Conservation (phyloP, 805 yeast genomes). For the Kluyveromyces dobzhanskii region DNA sequence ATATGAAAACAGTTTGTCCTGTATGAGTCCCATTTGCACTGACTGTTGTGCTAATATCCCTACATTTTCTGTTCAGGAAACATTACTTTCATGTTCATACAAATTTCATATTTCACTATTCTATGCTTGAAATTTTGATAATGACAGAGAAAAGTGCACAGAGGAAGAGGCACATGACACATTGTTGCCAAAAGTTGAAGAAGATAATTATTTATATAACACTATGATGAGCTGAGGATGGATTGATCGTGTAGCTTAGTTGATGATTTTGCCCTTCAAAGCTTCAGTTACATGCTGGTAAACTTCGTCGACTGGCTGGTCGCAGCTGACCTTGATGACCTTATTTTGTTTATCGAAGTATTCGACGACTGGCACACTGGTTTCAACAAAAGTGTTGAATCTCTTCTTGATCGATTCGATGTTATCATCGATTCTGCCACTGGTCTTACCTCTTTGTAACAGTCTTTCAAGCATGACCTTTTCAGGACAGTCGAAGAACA, state of each 20-base stretch:
- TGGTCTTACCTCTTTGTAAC: conserved; percentile 85
- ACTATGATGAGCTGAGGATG: too few relatives aligned
- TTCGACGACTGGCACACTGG: conserved; percentile 91
- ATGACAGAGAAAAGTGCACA: too few relatives aligned
- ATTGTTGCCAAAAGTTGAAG: too few relatives aligned
- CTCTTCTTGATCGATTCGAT: conserved; percentile 85
- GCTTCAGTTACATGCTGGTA: conserved; percentile 61
- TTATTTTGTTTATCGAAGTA: conserved; percentile 63
- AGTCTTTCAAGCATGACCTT: conserved; percentile 75
- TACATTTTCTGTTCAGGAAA: too few relatives aligned
- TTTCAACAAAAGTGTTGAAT: conserved; percentile 75
- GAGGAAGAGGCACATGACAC: too few relatives aligned
- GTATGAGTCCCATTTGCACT: too few relatives aligned
- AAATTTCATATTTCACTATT: too few relatives aligned
- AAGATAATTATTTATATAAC: too few relatives aligned
- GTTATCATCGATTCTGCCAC: conserved; percentile 92
- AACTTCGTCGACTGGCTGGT: conserved; percentile 73
- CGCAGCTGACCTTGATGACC: conserved; percentile 74
- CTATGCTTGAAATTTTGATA: too few relatives aligned
- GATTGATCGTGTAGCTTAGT: neutral
- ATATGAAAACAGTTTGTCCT: too few relatives aligned
- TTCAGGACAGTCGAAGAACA: conserved; percentile 79
- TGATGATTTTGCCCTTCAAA: conserved; percentile 32
- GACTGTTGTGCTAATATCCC: too few relatives aligned
- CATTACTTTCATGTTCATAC: too few relatives aligned